A percentile compares a stretch with the other conserved stretches of the same genome.
Evolutionary conservation across 306 rosid genomes (phyloP).

Genomic region (Cicer arietinum): DNA sequence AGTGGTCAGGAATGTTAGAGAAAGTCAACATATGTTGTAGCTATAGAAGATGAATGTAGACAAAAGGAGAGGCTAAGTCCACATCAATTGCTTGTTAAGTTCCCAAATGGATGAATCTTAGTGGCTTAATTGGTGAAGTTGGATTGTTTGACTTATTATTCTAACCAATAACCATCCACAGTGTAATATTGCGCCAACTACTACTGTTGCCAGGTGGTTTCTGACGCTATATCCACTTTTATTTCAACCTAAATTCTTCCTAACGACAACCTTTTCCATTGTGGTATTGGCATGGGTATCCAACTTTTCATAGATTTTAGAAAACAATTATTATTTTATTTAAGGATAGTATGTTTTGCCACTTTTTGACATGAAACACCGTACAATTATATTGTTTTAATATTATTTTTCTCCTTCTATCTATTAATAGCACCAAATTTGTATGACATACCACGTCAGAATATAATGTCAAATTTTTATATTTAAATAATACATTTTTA

Average conservation of each 20-base stretch:
- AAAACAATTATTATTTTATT: too few relatives aligned
- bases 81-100: background rate
- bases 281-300: conserved; percentile 33
- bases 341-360: too few relatives aligned
- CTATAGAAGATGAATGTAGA: background rate
- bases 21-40: too few relatives aligned
- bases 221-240: conserved; percentile 60
- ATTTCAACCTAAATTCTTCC: background rate
- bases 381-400: too few relatives aligned
- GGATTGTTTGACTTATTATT: background rate
- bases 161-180: too few relatives aligned
- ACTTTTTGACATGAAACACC: too few relatives aligned
- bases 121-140: background rate
- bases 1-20: too few relatives aligned
- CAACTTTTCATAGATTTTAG: background rate
- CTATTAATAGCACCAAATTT: too few relatives aligned
- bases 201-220: conserved; percentile 41
- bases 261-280: conserved; percentile 32
- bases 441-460: too few relatives aligned
- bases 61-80: background rate
- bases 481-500: too few relatives aligned
- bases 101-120: background rate
- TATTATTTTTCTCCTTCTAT: too few relatives aligned
- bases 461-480: too few relatives aligned
- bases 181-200: conserved; percentile 35